A percentile compares a stretch with the other conserved stretches of the same genome.
Evolutionary conservation across 192 early-diverging fungal species (phyloP).

Genomic region (Neocallimastix lanati): DNA sequence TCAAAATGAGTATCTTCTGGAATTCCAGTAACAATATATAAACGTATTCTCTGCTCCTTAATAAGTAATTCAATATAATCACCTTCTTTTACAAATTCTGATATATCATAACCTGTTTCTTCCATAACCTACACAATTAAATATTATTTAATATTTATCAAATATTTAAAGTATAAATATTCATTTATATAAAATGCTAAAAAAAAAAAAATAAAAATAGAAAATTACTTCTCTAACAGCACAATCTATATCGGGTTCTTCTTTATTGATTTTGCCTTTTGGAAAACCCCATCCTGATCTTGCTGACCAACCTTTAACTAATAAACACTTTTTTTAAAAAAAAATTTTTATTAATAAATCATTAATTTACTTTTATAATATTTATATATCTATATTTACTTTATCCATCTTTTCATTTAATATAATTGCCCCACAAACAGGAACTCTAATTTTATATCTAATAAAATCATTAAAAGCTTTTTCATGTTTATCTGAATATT

Average conservation of each 20-base stretch:
- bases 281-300: constrained; percentile 93
- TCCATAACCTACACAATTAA: constrained; percentile 57
- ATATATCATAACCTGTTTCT: constrained; percentile 84
- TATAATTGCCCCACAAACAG: constrained; percentile 93
- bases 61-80: constrained; percentile 77
- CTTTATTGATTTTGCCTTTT: constrained; percentile 96
- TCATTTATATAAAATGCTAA: constrained; percentile 1
- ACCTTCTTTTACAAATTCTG: constrained; percentile 36
- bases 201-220: too few relatives aligned
- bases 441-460: constrained; percentile 88
- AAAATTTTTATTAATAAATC: too few relatives aligned
- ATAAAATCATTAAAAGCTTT: constrained; percentile 78
- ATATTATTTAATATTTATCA: too few relatives aligned
- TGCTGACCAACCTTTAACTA: constrained; percentile 86
- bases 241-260: constrained; percentile 70
- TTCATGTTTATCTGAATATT: constrained; percentile 78
- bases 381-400: constrained; percentile 8
- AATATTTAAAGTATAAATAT: neutral
- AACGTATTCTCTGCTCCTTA: constrained; percentile 69
- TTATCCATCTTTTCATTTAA: constrained; percentile 63
- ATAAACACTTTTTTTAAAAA: constrained; percentile 31
- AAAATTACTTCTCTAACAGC: constrained; percentile 68
- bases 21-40: constrained; percentile 83
- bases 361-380: neutral
- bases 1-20: constrained; percentile 60